phyloP scores from a whole-genome alignment of 208 protist species.

The Trichomonas vaginalis region DNA sequence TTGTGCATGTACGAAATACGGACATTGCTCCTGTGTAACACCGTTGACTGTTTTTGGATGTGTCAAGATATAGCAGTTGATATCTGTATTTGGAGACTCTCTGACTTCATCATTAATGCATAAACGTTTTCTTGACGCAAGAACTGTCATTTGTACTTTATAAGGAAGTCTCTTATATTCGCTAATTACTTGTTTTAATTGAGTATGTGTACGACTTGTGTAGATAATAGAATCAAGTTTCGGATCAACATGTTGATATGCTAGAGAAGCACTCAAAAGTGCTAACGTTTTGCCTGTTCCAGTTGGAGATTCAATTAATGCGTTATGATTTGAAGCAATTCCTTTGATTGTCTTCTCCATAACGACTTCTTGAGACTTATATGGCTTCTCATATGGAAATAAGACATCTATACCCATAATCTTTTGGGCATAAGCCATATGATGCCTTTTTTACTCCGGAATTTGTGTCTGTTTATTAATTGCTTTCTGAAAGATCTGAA shows the following conservation, averaged over 20 bases:
- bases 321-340: background rate
- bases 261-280: background rate
- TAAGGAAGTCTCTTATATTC: background rate
- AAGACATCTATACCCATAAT: background rate
- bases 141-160: background rate
- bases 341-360: background rate
- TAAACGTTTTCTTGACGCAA: background rate
- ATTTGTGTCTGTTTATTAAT: background rate
- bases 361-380: background rate
- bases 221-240: background rate
- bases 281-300: conserved; percentile 5
- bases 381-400: background rate
- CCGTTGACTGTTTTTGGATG: background rate
- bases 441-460: background rate
- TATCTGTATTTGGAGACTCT: background rate
- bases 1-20: background rate
- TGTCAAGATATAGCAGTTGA: background rate
- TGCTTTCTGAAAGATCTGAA: background rate
- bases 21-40: background rate
- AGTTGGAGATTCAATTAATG: background rate
- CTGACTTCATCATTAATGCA: background rate
- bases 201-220: background rate
- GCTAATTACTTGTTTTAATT: conserved; percentile 16
- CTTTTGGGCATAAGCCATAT: background rate
- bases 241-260: background rate